Base-by-base conservation (phyloP, 208 protist genomes). In the Leishmania mexicana region DNA sequence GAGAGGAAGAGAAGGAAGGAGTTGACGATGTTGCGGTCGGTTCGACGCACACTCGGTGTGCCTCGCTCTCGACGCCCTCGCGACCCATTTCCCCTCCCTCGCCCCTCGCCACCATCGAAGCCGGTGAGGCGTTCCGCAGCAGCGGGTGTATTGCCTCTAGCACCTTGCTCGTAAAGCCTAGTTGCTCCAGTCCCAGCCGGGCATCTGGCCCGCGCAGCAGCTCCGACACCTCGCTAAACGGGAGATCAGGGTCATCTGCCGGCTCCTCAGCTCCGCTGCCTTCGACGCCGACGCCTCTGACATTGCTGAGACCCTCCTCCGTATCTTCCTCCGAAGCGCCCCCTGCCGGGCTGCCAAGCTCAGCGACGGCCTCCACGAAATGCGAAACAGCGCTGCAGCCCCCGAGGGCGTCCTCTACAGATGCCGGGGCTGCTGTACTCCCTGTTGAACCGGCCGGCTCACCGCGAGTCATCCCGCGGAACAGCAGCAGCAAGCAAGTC, bases 171-270 rank as follows among this genome's bases (percentile, higher is more conserved):
- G 83, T 88, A 31, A 90, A 81, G 35, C 88, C 84, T 47, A 94
- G 76, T 71, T 88, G 65, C 71, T 94, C 88, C 58, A 94, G 72
- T 17, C 87, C 85, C 31, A 81, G 79, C 70, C 67, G 81, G 24
- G 88, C 87, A 49, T 88, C 89, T 19, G 72, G 85, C 6, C 77
- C 85, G 40, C 89, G 88, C 81, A 94, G 85, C 54, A 84, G 84
- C 81, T 90, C 85, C 6, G 89, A 90, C 3, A 94, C 70, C 67
- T 91, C 88, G n/a, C 81, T 81, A 80, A 92, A 94, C 1, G 87
- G 88, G 45, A 84, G 19, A 19, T 90, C 88, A 40, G 73, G 62
- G n/a, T 84, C 70, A 28, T 86, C 73, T 31, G 24, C 53, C 49
- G 54, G 28, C 62, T 42, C 42, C 47, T 53, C 74, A 17, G n/a